A percentile compares a stretch with the other conserved stretches of the same genome.
Evolutionary conservation across 2,329 filamentous ascomycete genomes (phyloP).

Genomic region (Pseudocercospora vitis): DNA sequence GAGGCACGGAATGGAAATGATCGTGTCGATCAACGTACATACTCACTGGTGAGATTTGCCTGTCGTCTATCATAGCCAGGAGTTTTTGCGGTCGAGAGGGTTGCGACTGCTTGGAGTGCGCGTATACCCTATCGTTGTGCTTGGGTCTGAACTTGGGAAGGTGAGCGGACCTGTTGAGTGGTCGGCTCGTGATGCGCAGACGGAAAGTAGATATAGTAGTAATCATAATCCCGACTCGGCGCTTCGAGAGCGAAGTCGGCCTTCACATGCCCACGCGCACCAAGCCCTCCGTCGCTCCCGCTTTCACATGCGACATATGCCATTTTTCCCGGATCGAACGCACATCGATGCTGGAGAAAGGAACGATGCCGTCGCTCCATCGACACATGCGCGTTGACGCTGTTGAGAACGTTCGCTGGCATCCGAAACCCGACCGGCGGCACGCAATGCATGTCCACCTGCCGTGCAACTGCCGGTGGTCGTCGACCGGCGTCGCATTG

Average conservation of each 20-base stretch:
- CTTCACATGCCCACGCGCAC: conserved; percentile 1
- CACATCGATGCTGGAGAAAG: too few species aligned
- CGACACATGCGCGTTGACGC: too few species aligned
- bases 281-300: too few species aligned
- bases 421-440: neutral
- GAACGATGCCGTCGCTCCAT: neutral
- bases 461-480: conserved; percentile 1
- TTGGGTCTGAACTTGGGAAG: neutral
- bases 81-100: neutral
- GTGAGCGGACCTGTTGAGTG: neutral
- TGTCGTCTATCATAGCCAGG: neutral
- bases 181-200: neutral
- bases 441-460: neutral
- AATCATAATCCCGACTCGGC: neutral
- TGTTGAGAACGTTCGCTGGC: neutral
- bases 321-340: too few species aligned
- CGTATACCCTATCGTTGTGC: neutral
- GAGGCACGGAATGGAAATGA: neutral
- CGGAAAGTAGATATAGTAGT: neutral
- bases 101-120: neutral
- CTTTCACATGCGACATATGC: too few species aligned
- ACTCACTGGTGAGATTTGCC: neutral
- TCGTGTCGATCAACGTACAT: neutral
- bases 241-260: neutral
- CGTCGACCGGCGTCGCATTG: neutral